Conservation (phyloP, 352 stramenopile genomes). For the Globisporangium emineosum region DNA sequence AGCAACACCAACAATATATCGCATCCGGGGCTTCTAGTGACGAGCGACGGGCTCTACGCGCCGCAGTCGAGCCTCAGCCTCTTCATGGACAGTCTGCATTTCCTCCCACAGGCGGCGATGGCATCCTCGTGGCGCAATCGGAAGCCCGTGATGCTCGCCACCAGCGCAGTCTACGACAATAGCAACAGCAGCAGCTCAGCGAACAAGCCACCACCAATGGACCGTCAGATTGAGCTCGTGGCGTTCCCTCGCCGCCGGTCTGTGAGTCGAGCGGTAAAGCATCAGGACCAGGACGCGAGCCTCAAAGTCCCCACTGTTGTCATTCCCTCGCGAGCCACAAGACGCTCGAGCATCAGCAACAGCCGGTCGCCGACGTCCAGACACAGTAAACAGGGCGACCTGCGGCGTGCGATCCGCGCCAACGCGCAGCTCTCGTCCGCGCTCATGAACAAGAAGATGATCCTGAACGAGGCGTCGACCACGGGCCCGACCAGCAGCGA, state of each 20-base stretch:
- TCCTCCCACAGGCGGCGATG: background rate
- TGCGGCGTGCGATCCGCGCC: background rate
- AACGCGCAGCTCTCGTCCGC: constrained; percentile 17
- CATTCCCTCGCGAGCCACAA: background rate
- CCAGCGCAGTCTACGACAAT: background rate
- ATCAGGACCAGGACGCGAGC: background rate
- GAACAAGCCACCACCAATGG: background rate
- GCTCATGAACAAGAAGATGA: constrained; percentile 17
- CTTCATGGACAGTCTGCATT: constrained; percentile 9
- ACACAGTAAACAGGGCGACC: background rate
- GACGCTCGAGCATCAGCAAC: constrained; percentile 7
- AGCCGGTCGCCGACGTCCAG: background rate
- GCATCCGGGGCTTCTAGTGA: background rate
- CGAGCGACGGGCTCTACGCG: constrained; percentile 4
- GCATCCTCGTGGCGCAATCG: constrained; percentile 7
- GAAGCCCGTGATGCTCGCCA: background rate
- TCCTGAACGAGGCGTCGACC: background rate
- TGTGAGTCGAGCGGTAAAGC: background rate
- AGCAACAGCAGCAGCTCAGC: background rate
- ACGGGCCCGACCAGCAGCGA: background rate
- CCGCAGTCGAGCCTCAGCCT: constrained; percentile 7
- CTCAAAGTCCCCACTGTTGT: background rate
- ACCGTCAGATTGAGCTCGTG: constrained; percentile 11
- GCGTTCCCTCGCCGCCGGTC: background rate
- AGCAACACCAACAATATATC: background rate